Percentiles rank a stretch among this genome's conserved stretches.
These are phyloP conservation scores for Saraca asoca DNA, from an alignment of 331 rosid species.

Conservation along the genomic window DNA sequence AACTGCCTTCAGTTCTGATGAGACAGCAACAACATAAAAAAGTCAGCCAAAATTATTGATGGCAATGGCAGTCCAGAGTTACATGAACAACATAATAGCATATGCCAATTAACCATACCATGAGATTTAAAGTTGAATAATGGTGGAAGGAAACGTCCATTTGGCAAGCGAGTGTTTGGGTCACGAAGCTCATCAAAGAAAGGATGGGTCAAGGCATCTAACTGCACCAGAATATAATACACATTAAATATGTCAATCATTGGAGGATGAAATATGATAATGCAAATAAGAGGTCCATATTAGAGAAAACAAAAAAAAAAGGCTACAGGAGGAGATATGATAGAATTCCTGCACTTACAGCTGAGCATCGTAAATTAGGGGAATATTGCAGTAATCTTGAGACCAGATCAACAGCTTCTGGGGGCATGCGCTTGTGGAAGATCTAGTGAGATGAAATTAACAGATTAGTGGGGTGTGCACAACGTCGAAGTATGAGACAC, in stretches of 20 bases:
- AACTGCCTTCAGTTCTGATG: conserved; percentile 77
- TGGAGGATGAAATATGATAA: neutral
- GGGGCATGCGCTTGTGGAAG: conserved; percentile 91
- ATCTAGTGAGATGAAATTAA: conserved; percentile 45
- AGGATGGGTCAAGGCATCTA: conserved; percentile 76
- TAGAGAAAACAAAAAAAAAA: neutral
- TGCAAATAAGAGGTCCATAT: neutral
- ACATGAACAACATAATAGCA: neutral
- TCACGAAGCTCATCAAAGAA: conserved; percentile 85
- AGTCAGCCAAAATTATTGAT: conserved; percentile 19
- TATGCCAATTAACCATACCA: conserved; percentile 46
- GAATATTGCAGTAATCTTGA: conserved; percentile 90
- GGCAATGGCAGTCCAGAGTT: conserved; percentile 9
- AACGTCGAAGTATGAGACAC: neutral
- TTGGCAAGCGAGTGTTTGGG: conserved; percentile 64
- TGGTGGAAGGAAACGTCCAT: conserved; percentile 77
- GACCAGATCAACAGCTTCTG: conserved; percentile 91
- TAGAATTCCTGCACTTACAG: conserved; percentile 56
- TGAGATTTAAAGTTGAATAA: conserved; percentile 64
- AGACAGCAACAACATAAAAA: conserved; percentile 17
- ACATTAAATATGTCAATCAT: too few relatives aligned
- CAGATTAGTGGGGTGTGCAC: neutral
- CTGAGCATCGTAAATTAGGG: conserved; percentile 77
- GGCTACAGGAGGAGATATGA: too few relatives aligned
- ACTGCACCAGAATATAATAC: conserved; percentile 43